These are phyloP conservation scores for Curvularia verruculosa DNA, from an alignment of 2,329 filamentous ascomycete species.

Conservation along the genomic window DNA sequence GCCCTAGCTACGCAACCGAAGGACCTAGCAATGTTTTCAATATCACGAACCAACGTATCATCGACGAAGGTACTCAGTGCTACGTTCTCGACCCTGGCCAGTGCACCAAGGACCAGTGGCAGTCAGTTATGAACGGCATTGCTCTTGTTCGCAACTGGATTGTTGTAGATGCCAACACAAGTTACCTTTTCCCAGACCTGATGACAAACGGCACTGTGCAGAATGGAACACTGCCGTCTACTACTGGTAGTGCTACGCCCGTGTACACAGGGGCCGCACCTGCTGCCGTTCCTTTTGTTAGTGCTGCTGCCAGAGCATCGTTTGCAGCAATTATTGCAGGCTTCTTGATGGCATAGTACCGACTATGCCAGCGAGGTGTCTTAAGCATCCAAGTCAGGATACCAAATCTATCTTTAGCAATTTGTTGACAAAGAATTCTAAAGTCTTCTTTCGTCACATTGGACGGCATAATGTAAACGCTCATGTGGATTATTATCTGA, in stretches of 20 bases:
- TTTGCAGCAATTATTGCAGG: conserved; percentile 17
- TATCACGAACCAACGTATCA: conserved; percentile 55
- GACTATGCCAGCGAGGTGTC: not conserved
- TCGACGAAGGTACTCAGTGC: conserved; percentile 46
- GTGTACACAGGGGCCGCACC: conserved; percentile 17
- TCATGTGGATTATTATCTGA: too few species aligned
- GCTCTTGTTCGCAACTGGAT: conserved; percentile 45
- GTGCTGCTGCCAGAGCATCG: conserved; percentile 11
- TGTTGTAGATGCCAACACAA: conserved; percentile 43
- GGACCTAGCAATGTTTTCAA: conserved; percentile 51
- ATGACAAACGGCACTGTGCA: conserved; percentile 20
- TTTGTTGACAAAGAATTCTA: too few species aligned
- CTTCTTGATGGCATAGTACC: conserved; percentile 16
- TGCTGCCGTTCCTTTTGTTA: conserved; percentile 5
- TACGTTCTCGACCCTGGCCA: conserved; percentile 40
- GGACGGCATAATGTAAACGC: not conserved
- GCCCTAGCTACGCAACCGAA: conserved; percentile 45
- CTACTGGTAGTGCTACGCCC: not conserved
- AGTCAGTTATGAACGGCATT: conserved; percentile 40
- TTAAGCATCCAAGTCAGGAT: not conserved
- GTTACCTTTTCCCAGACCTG: conserved; percentile 38
- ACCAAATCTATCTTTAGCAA: not conserved
- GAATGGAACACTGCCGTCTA: conserved; percentile 10
- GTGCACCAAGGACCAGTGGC: conserved; percentile 42
- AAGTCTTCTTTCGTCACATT: too few species aligned